Base-by-base conservation (phyloP, 192 early-diverging fungal genomes). In the Coemansia sp. region DNA sequence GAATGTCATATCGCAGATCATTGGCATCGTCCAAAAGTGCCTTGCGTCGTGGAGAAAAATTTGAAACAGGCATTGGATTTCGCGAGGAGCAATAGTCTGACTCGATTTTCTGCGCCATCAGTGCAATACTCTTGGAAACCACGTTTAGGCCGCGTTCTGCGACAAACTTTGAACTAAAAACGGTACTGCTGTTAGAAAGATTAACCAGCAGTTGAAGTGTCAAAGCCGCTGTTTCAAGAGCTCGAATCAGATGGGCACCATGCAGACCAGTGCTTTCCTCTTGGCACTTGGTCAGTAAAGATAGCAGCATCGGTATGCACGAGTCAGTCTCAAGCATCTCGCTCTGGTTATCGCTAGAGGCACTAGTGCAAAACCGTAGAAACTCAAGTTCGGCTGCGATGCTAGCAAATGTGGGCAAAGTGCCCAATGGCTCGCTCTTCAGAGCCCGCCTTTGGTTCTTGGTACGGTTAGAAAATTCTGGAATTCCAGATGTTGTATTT, bases 121-220 rank as follows among this genome's bases (percentile, higher is more conserved):
- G 51, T 0, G 66, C 70, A 45, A 81, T 72, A 48, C 74, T 81
- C 54, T 73, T 76, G 38, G 74, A 71, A 16, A 76, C 73, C 2
- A 69, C 33, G 11, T 68, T 70, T 10, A 81, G 60, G 1, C 79
- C 79, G 30, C 72, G 42, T 22, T 62, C 55, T 17, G 63, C 70
- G 51, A 76, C 38, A 57, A 81, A 81, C 33, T 57, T 73, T 22
- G 73, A 56, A 22, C 79, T 72, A 48, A 75, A 81, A 17, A 20
- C 48, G 7, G 70, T 72, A 64, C 71, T 81, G 66, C 61, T 71
- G 57, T 81, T 75, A 16, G 79, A 75, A 56, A 81, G 40, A 22
- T 82, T 82, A 36, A 82, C 79, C 22, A 82, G 40, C 2, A 82
- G 64, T 64, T 82, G 74, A 16, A 82, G 64, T 56, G 54, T 64